A percentile compares a stretch with the other conserved stretches of the same genome.
Evolutionary conservation across 345 rosid species (phyloP).

Genomic region (Eutrema yunnanense): DNA sequence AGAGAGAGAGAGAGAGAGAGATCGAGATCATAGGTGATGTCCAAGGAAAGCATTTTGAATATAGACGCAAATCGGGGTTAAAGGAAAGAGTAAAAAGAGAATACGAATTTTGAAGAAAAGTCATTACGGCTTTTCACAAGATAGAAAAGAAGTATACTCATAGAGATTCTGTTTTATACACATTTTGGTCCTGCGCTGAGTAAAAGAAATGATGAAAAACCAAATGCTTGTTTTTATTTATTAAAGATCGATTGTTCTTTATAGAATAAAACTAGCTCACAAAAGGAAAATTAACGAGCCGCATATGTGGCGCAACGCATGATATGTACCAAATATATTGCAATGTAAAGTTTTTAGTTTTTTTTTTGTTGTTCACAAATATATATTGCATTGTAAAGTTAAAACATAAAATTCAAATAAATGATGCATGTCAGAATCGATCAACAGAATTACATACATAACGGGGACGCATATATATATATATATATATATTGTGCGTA

Average conservation of each 20-base stretch:
- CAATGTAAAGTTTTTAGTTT: no score
- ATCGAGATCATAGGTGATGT: not conserved
- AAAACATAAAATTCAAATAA: not conserved
- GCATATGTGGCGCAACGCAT: not conserved
- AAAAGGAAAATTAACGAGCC: not conserved
- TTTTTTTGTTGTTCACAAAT: no score
- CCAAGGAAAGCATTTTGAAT: slow-evolving; percentile 10
- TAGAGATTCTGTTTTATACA: slow-evolving; percentile 3
- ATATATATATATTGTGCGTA: no score
- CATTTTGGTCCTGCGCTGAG: not conserved
- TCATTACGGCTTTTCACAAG: slow-evolving; percentile 11
- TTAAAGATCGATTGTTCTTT: not conserved
- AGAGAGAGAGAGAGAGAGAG: not conserved
- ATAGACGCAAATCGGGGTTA: slow-evolving; percentile 14
- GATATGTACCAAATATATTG: not conserved
- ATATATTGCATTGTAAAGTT: not conserved
- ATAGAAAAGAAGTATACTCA: slow-evolving; percentile 16
- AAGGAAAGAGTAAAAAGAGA: slow-evolving; percentile 9
- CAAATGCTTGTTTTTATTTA: no score
- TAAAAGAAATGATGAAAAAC: not conserved
- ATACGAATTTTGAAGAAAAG: not conserved
- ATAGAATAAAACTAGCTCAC: no score
- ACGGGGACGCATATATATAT: not conserved
- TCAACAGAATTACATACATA: not conserved
- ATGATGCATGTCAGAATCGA: not conserved